Base-by-base conservation (phyloP, 1,284 basidiomycete species). In the Xerocomus nothofagi region DNA sequence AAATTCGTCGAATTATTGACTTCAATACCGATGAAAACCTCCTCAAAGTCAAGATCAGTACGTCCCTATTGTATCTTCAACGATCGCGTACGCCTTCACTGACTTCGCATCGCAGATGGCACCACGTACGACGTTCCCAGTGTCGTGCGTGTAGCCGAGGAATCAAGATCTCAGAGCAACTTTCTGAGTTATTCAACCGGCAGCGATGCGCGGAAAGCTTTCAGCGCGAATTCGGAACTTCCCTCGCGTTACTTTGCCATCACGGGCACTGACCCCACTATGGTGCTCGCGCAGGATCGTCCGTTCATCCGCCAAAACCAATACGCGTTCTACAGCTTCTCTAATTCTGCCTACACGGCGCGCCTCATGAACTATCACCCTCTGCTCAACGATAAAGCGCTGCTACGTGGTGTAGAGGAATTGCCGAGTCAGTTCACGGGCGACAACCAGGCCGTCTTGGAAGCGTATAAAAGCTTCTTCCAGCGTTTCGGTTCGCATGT, bases 251-350 rank as follows among this genome's bases (percentile, higher is more conserved):
- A 45, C 29, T 34, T 45, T 18, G 44, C 44, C 10, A 36, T 45
- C 20, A 45, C 44, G 20, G 36, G 34, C 14, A 30, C 34, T 15
- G 44, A 45, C 21, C 12, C 36, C 15, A 21, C 34, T 15, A n/a
- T 45, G 6, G 24, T 31, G 11, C 21, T 45, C 12, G 44, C 44
- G 3, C 29, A 30, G 5, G 36, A 45, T 20, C 44, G 36, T 18
- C 31, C 44, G 4, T 45, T 45, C 36, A 31, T 45, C 23, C 26
- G n/a, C n/a, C 20, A 38, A 15, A 38, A 38, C 29, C 44, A 45
- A 38, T 45, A 45, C 11, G 44, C 44, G 6, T 18, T 45, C 26
- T 45, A 45, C 36, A 45, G 44, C 7, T 45, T 38, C 26, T 23
- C 21, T 15, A 3, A 45, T 20, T 36, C 29, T n/a, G 33, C 3